Percentiles rank a stretch among this genome's conserved stretches.
These are phyloP conservation scores for Colletotrichum eremochloae DNA, from an alignment of 2,329 filamentous ascomycete genomes.

Conservation along the genomic window DNA sequence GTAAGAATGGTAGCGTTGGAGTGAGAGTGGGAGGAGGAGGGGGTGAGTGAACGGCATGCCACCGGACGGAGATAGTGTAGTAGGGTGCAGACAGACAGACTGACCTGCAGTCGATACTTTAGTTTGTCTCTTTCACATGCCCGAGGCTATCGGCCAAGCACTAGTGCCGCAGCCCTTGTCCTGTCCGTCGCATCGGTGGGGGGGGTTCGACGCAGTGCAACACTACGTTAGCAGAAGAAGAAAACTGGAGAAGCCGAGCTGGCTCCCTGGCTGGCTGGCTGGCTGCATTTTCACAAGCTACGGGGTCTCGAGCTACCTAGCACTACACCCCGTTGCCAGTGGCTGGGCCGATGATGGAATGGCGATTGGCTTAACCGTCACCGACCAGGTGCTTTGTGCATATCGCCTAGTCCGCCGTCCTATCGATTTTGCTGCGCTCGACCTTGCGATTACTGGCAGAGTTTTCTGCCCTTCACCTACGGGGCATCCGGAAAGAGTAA, in stretches of 20 bases:
- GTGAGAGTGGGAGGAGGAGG: not conserved
- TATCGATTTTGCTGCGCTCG: slow-evolving; percentile 13
- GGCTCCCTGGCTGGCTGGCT: not conserved
- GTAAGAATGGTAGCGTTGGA: slow-evolving; percentile 14
- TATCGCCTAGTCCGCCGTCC: not conserved
- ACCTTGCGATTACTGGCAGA: slow-evolving; percentile 9
- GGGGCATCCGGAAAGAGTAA: slow-evolving; percentile 11
- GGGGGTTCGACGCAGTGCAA: slow-evolving; percentile 38
- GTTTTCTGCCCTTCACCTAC: slow-evolving; percentile 20
- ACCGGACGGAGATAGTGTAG: slow-evolving; percentile 15
- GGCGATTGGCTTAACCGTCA: not conserved
- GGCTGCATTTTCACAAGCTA: slow-evolving; percentile 36
- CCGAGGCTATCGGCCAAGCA: slow-evolving; percentile 35
- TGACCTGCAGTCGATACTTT: slow-evolving; percentile 4
- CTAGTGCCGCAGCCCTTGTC: slow-evolving; percentile 34
- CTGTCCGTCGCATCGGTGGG: slow-evolving; percentile 33
- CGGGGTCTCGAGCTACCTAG: slow-evolving; percentile 6
- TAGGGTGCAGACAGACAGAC: slow-evolving; percentile 2
- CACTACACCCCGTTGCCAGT: slow-evolving; percentile 28
- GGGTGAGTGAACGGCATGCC: slow-evolving; percentile 14
- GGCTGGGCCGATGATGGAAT: slow-evolving; percentile 37
- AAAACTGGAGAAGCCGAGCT: slow-evolving; percentile 40
- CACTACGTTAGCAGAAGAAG: slow-evolving; percentile 29
- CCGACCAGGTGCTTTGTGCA: slow-evolving; percentile 10
- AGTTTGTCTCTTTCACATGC: slow-evolving; percentile 40